A percentile compares a stretch with the other conserved stretches of the same genome.
Conservation (phyloP, 1,139 yeast genomes). For the Lodderomyces orthopsilosis region DNA sequence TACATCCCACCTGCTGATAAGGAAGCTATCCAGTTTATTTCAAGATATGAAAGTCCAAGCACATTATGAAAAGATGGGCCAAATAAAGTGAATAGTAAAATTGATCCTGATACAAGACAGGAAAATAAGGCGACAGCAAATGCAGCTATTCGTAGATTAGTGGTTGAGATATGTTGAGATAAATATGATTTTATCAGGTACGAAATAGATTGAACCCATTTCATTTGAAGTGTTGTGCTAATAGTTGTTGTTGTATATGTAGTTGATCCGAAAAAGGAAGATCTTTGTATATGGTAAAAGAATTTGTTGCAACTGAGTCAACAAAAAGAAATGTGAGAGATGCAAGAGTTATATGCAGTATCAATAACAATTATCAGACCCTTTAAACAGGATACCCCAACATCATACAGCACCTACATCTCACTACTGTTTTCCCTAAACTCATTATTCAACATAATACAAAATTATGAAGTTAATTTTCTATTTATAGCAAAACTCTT, state of each 20-base stretch:
- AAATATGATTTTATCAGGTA: slow-evolving; percentile 22
- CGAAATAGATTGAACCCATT: slow-evolving; percentile 11
- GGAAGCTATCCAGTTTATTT: slow-evolving; percentile 77
- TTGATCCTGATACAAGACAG: slow-evolving; percentile 80
- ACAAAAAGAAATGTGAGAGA: neutral
- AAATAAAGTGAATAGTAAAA: slow-evolving; percentile 75
- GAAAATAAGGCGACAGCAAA: slow-evolving; percentile 42
- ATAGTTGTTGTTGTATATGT: neutral
- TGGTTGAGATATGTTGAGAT: slow-evolving; percentile 22
- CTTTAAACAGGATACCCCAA: no score
- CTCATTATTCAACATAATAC: no score
- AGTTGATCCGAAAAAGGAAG: neutral
- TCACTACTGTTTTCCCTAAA: neutral
- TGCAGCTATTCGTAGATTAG: slow-evolving; percentile 32
- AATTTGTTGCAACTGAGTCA: neutral
- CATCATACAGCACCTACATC: neutral
- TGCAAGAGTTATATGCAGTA: neutral
- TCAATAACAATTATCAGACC: no score
- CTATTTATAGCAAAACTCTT: slow-evolving; percentile 60
- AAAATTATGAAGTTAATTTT: slow-evolving; percentile 31
- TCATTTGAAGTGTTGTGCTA: slow-evolving; percentile 3
- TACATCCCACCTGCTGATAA: slow-evolving; percentile 81
- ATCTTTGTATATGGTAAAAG: no score
- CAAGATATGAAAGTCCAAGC: slow-evolving; percentile 61
- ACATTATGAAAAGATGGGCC: slow-evolving; percentile 63